phyloP scores from a whole-genome alignment of 2,329 filamentous ascomycete species.

The Pezizomycotina sp. region DNA sequence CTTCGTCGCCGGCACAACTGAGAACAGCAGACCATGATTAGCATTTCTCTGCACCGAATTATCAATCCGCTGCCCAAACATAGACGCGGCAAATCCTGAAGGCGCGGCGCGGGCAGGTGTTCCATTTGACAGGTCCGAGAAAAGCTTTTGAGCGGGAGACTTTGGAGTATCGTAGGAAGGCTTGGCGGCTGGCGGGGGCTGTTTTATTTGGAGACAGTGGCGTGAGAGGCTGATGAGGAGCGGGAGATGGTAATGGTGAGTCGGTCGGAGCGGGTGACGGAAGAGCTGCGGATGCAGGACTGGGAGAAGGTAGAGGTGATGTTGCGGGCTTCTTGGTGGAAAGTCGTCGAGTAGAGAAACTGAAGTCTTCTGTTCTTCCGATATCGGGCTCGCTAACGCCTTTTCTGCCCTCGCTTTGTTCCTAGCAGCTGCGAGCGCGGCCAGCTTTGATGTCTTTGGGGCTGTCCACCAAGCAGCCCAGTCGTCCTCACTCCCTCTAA shows the following conservation, averaged over 20 bases:
- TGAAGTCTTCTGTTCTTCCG: constrained; percentile 21
- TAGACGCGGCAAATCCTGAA: constrained; percentile 30
- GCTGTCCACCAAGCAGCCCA: constrained; percentile 61
- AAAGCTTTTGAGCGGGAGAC: too few species aligned
- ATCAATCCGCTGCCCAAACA: constrained; percentile 30
- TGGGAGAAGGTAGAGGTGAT: not conserved
- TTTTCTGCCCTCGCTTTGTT: constrained; percentile 55
- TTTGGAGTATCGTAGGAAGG: too few species aligned
- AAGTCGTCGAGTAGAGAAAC: constrained; percentile 25
- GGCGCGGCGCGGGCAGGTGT: constrained; percentile 22
- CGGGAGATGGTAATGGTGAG: too few species aligned
- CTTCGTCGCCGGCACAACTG: constrained; percentile 31
- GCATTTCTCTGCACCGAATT: constrained; percentile 10
- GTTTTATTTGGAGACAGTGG: not conserved
- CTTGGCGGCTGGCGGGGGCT: not conserved
- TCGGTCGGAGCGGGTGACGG: not conserved
- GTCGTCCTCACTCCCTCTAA: constrained; percentile 31
- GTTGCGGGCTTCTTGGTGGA: constrained; percentile 19
- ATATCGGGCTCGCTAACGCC: constrained; percentile 8
- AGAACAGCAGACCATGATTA: constrained; percentile 21
- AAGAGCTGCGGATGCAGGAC: not conserved
- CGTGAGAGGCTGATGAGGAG: too few species aligned
- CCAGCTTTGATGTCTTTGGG: constrained; percentile 69
- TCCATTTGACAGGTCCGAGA: constrained; percentile 3
- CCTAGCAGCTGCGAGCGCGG: constrained; percentile 69